Base-by-base conservation (phyloP, 495 filamentous ascomycete species). In the Margaritispora aquatica region DNA sequence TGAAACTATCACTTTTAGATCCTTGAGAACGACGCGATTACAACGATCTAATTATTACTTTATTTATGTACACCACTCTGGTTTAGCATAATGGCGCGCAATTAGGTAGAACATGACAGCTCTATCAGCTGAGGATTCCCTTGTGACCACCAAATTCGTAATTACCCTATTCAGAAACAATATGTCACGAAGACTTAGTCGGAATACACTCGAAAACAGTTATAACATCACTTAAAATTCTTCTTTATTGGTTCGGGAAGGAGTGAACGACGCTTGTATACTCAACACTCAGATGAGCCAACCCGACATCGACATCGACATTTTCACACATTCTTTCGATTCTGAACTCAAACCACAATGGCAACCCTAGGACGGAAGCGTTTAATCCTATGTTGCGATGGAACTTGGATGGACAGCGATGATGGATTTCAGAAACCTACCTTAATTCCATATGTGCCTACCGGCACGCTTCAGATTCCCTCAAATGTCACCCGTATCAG, bases 401-500 rank as follows among this genome's bases (percentile, higher is more conserved):
- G 64, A 2, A 66, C 64, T 2, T 66, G 64, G 64, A 61, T 58
- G 58, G 58, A 65, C 23, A 51, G 63, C 48, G 60, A 66, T 48
- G 63, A 63, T 47, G 63, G 63, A 17, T 66, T 54, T 26, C 31
- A 57, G n/a, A 63, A 63, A 22, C 63, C 64, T 9, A 59, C 58
- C 13, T 53, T 67, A 11, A 59, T 66, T 58, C 63, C 63, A 36
- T 66, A 66, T 44, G 56, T 60, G 0, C 63, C 63, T 24, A 63
- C 58, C 13, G 64, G 55, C 17, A 58, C 58, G 9, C 55, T 63
- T 24, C 64, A 63, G 41, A 36, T 63, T 48, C 63, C 63, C 8
- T 63, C 61, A 3, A 81, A 81, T 57, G 78, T 82, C 38, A 82
- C 77, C 19, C 73, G 77, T 8, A 73, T 81, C 52, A 73, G 74